These are phyloP conservation scores for Colletotrichum chlorophyti DNA, from an alignment of 2,329 filamentous ascomycete genomes.

Conservation along the genomic window DNA sequence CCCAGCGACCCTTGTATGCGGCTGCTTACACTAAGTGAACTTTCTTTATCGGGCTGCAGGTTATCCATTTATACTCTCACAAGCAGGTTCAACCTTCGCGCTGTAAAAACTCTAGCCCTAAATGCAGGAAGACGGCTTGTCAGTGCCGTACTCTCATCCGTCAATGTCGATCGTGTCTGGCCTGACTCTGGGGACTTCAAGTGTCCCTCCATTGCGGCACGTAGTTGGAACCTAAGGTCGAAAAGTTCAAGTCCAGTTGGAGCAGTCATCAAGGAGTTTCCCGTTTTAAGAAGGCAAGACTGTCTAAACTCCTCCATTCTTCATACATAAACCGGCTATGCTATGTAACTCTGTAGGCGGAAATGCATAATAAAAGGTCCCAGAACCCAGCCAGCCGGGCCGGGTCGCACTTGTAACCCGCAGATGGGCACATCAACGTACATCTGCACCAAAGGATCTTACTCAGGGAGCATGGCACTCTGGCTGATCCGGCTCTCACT, in stretches of 20 bases:
- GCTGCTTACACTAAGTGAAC: background rate
- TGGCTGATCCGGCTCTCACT: no score
- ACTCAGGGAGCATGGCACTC: no score
- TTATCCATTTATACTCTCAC: background rate
- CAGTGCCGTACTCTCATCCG: background rate
- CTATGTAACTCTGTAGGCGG: background rate
- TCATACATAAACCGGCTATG: background rate
- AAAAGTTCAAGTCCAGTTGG: no score
- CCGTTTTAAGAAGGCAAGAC: no score
- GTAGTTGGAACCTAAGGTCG: no score
- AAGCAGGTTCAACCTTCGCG: background rate
- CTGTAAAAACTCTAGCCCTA: background rate
- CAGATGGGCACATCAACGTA: no score
- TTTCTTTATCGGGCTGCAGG: background rate
- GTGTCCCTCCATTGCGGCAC: no score
- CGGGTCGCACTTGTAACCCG: no score
- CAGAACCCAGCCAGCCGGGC: background rate
- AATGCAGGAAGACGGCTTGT: background rate
- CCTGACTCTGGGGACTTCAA: background rate
- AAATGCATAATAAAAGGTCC: no score
- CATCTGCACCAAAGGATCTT: no score
- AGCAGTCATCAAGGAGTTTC: no score
- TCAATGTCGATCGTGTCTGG: background rate
- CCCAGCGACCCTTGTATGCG: background rate
- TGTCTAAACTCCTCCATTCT: no score